Evolutionary conservation across 257 asterid species (phyloP).

Genomic region (Perilla frutescens): DNA sequence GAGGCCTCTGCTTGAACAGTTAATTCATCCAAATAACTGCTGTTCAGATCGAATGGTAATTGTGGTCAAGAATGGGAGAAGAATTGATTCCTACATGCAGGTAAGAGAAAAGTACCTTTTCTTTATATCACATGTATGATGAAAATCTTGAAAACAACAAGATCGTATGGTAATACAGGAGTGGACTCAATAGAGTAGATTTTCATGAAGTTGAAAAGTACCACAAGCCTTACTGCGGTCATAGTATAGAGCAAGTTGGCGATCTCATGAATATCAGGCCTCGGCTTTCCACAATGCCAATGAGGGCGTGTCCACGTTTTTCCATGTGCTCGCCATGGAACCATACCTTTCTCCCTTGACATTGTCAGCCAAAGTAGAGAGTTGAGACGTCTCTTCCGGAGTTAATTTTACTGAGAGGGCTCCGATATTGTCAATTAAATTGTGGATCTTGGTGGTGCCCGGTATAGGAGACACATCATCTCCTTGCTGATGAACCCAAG

Average conservation of each 20-base stretch:
- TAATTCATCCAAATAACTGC: constrained; percentile 69
- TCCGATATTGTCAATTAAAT: constrained; percentile 41
- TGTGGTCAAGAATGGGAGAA: constrained; percentile 57
- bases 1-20: constrained; percentile 68
- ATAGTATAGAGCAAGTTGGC: too few relatives aligned
- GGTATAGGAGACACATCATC: constrained; percentile 52
- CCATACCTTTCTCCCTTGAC: constrained; percentile 35
- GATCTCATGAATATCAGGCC: neutral
- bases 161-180: neutral
- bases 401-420: constrained; percentile 26
- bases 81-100: constrained; percentile 62
- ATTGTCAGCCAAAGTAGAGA: neutral
- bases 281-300: constrained; percentile 36
- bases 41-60: constrained; percentile 60
- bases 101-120: constrained; percentile 12
- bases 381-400: too few relatives aligned
- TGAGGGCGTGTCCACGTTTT: constrained; percentile 29
- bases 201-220: too few relatives aligned
- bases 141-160: constrained; percentile 49
- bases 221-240: too few relatives aligned
- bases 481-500: constrained; percentile 57
- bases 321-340: constrained; percentile 20
- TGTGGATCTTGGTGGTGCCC: constrained; percentile 47
- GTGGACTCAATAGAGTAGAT: too few relatives aligned
- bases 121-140: neutral